These are phyloP conservation scores for Trichomonascaceae sp. DNA, from an alignment of 1,139 yeast genomes.

Conservation along the genomic window DNA sequence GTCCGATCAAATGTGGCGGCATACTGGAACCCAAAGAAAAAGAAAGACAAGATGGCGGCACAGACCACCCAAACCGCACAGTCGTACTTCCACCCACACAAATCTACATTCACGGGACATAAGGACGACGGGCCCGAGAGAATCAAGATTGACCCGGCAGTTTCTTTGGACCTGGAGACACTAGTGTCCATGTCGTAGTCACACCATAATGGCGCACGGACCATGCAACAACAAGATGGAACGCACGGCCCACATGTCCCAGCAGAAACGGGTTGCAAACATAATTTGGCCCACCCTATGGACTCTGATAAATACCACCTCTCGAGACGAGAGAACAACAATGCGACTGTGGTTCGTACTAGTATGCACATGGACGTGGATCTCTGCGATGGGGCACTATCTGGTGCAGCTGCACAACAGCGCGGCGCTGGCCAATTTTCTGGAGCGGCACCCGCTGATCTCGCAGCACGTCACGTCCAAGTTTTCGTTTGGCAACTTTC, in stretches of 20 bases:
- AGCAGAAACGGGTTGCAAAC: no score
- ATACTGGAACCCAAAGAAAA: conserved; percentile 13
- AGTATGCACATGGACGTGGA: not conserved
- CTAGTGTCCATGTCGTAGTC: not conserved
- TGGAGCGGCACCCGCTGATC: conserved; percentile 15
- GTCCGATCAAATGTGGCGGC: conserved; percentile 1
- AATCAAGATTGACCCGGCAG: not conserved
- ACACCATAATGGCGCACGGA: no score
- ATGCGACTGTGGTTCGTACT: not conserved
- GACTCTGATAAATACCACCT: not conserved
- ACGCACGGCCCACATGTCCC: no score
- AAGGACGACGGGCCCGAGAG: not conserved
- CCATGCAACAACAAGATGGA: no score
- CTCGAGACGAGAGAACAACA: not conserved
- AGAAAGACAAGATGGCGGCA: not conserved
- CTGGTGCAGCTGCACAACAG: conserved; percentile 16
- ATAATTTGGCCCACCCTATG: no score
- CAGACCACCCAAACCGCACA: no score
- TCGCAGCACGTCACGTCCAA: conserved; percentile 13
- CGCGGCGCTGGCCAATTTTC: conserved; percentile 12
- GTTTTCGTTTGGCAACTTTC: conserved; percentile 19
- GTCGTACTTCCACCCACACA: not conserved
- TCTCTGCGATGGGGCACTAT: conserved; percentile 8
- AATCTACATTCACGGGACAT: not conserved
- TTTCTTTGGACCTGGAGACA: not conserved